Evolutionary conservation across 345 rosid species (phyloP).

Genomic region (Eucalyptus cloeziana): DNA sequence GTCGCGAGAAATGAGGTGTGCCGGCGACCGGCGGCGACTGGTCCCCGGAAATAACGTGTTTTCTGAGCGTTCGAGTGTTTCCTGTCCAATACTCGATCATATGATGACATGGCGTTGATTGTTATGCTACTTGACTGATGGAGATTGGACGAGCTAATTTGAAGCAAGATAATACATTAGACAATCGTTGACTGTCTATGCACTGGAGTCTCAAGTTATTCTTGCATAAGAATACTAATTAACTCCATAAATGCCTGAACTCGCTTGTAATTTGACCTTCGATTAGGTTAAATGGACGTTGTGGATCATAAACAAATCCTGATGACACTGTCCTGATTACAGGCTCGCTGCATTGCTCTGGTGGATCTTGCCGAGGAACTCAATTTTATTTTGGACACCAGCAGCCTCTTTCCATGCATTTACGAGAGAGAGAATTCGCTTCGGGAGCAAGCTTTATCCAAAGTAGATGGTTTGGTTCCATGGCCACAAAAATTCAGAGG

Average conservation of each 20-base stretch:
- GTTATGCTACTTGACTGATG: not conserved
- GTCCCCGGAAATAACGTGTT: not conserved
- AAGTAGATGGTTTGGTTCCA: slow-evolving; percentile 31
- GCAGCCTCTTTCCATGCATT: not conserved
- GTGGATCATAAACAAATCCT: not conserved
- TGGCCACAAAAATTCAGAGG: slow-evolving; percentile 29
- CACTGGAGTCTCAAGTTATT: not conserved
- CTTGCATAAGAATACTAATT: not conserved
- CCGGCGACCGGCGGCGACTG: not conserved
- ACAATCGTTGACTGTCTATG: not conserved
- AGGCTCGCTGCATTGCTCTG: not conserved
- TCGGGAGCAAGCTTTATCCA: slow-evolving; percentile 3
- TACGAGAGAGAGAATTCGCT: not conserved
- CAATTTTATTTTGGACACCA: not conserved
- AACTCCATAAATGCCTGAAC: not conserved
- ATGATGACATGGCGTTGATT: not conserved
- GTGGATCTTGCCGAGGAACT: not conserved
- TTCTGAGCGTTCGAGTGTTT: not conserved
- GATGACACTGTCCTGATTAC: not conserved
- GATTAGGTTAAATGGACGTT: not conserved
- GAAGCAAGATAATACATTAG: not conserved
- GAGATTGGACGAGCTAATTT: not conserved
- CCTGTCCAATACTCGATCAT: not conserved
- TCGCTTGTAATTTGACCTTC: not conserved
- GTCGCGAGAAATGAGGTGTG: not conserved